Base-by-base conservation (phyloP, 2,329 filamentous ascomycete species). In the Seiridium unicorne region DNA sequence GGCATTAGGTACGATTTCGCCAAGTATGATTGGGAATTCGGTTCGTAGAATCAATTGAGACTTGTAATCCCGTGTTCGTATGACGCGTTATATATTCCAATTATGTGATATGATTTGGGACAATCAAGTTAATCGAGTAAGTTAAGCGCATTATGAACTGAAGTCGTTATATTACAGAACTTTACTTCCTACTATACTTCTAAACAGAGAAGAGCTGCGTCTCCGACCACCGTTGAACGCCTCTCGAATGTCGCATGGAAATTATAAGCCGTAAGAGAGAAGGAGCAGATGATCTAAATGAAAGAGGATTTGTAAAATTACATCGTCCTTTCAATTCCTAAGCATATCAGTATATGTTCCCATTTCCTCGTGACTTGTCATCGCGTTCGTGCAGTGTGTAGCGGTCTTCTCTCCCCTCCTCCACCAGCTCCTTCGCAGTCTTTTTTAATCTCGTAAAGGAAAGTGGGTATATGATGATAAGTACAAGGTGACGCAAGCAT, bases 261-360 rank as follows among this genome's bases (percentile, higher is more conserved):
- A 48, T 31, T 18, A n/a, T n/a, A 48, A 18, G 8, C 7, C 11
- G 26, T 48, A 48, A 10, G 46, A 48, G 2, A 44, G n/a, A 7
- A 48, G 18, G 6, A 48, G 46, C 18, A 9, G 46, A n/a, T 8
- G 18, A 18, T 48, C 6, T 48, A n/a, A 18, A 48, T 18, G 46
- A 48, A 48, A n/a, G 49, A 32, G 49, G 38, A 32, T 10, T 53
- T 10, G 13, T 42, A 42, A 13, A 13, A 42, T 61, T 56, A 61
- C 55, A 58, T 58, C 9, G 60, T 61, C 51, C 60, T 61, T 61
- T 61, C 51, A 61, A 34, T 61, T 61, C 60, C 60, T 61, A 58
- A 40, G 44, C 46, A 61, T 61, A 58, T 61, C 56, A 61, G 60
- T 58, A 40, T 34, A 48, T 7, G 32, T n/a, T 31, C 26, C 44